phyloP scores from a whole-genome alignment of 2,329 filamentous ascomycete species.

The Hawksworthiomyces lignivorus region DNA sequence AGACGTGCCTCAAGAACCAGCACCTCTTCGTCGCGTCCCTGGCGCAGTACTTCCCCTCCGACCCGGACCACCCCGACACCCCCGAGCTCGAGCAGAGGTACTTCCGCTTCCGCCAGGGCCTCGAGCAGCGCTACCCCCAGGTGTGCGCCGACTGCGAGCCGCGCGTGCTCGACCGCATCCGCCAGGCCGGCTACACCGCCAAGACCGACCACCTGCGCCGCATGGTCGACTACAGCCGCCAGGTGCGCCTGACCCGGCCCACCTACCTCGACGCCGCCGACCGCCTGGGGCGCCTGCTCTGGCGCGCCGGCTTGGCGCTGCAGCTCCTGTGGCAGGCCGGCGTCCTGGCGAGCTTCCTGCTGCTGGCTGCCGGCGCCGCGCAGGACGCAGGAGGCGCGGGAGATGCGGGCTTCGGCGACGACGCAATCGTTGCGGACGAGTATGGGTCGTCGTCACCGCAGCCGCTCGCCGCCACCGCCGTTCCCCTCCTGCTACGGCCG shows the following conservation, averaged over 20 bases:
- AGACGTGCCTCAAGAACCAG: conserved; percentile 81
- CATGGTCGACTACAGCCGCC: conserved; percentile 60
- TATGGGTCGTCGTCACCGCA: neutral
- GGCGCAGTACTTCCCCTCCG: conserved; percentile 67
- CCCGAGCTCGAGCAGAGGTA: conserved; percentile 59
- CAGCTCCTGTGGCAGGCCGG: conserved; percentile 44
- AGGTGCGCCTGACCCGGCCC: conserved; percentile 32
- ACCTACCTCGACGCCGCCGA: conserved; percentile 36
- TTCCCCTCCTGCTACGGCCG: conserved; percentile 23
- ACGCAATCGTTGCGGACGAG: conserved; percentile 22
- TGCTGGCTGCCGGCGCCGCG: neutral
- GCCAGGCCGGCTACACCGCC: conserved; percentile 67
- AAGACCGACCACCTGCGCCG: conserved; percentile 73
- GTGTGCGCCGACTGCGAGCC: conserved; percentile 77
- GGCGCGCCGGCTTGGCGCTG: conserved; percentile 38
- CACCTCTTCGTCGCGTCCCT: conserved; percentile 68
- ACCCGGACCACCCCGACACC: conserved; percentile 60
- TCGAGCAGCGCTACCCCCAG: conserved; percentile 82
- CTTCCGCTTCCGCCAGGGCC: conserved; percentile 59
- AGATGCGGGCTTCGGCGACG: conserved; percentile 2
- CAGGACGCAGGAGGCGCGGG: neutral
- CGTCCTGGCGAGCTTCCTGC: conserved; percentile 1
- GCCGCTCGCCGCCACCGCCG: neutral
- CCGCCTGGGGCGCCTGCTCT: conserved; percentile 35
- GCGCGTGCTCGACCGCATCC: conserved; percentile 61